These are phyloP conservation scores for Chaetomiaceae sp. DNA, from an alignment of 2,329 filamentous ascomycete genomes.

Conservation along the genomic window DNA sequence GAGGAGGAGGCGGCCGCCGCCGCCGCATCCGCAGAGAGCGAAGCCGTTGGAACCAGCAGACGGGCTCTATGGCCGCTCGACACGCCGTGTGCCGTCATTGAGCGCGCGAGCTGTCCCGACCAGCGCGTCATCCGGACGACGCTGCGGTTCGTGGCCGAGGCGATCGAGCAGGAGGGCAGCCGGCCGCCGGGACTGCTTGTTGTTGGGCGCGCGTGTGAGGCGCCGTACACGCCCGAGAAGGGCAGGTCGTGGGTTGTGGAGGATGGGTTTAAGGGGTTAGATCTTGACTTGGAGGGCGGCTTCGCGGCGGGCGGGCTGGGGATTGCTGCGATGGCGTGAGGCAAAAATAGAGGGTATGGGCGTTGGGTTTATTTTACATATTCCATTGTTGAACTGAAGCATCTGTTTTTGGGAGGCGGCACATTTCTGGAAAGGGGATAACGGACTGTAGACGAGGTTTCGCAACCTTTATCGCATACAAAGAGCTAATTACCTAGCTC, in stretches of 20 bases:
- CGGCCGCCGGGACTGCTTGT: slow-evolving; percentile 85
- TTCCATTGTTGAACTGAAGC: too few relatives aligned
- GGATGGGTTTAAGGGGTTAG: slow-evolving; percentile 69
- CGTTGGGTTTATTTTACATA: too few relatives aligned
- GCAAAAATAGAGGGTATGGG: background rate
- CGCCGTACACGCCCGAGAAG: slow-evolving; percentile 55
- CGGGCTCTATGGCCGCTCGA: slow-evolving; percentile 60
- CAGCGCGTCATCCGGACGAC: slow-evolving; percentile 90
- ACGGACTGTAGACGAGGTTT: too few relatives aligned
- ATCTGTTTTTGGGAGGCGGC: too few relatives aligned
- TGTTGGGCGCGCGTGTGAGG: slow-evolving; percentile 77
- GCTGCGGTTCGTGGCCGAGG: slow-evolving; percentile 69
- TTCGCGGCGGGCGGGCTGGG: slow-evolving; percentile 7
- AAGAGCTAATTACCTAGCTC: too few relatives aligned
- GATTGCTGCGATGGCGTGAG: slow-evolving; percentile 11
- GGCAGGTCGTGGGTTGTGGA: slow-evolving; percentile 75
- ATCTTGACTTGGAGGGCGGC: slow-evolving; percentile 37
- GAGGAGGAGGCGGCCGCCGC: background rate
- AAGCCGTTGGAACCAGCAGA: slow-evolving; percentile 24
- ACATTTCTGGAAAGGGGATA: too few relatives aligned
- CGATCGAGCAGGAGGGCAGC: slow-evolving; percentile 84
- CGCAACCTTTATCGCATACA: too few relatives aligned
- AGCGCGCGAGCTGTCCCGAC: slow-evolving; percentile 89
- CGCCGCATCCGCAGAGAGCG: too few relatives aligned
- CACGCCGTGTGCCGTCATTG: slow-evolving; percentile 90